Base-by-base conservation (phyloP, 768 basidiomycete genomes). In the Lepiota brunneoincarnata region DNA sequence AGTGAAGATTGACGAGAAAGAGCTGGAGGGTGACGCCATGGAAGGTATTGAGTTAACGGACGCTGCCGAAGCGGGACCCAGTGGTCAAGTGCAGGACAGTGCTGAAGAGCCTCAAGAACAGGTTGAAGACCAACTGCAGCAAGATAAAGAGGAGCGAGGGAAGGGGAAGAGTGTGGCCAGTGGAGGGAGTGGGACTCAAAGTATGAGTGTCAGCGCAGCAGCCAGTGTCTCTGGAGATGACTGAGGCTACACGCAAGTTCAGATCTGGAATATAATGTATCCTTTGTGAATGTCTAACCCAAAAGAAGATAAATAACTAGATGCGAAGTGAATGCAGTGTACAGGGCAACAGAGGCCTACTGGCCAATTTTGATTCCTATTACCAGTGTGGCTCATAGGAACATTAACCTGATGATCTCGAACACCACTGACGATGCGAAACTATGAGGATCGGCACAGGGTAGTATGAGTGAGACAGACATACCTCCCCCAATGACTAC, bases 11-110 rank as follows among this genome's bases (percentile, higher is more conserved):
- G 84, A 91, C 54, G 87, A 89, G 58, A 87, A 86, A 67, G 92
- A 96, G 64, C 75, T 97, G 51, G 94, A 96, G 66, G 75, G 75
- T 41, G 87, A 89, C 57, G 77, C 79, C 10, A 91, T 91, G 89
- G 81, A 91, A 62, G 89, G 86, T 21, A 63, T 89, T 3, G 89
- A 90, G 67, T 66, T 62, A 51, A 69, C 70, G 31, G 31, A 9
- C n/a, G 50, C 24, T 47, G 57, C 38, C 53, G 69, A 60, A 49
- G 59, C 18, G 60, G 58, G 52, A 42, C 58, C 56, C 14, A 61
- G 61, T 12, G 63, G 66, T 23, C 61, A 59, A 2, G 31, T 10
- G 6, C 31, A 31, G 11, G 31, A 3, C 11, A 31, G 2, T 31
- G 31, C 7, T 31, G 31, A 31, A 9, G 31, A 31, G 7, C 31